Evolutionary conservation across 257 asterid species (phyloP), one percentile per base, ranked within the genome.

Genomic region (Capsicum pubescens): DNA sequence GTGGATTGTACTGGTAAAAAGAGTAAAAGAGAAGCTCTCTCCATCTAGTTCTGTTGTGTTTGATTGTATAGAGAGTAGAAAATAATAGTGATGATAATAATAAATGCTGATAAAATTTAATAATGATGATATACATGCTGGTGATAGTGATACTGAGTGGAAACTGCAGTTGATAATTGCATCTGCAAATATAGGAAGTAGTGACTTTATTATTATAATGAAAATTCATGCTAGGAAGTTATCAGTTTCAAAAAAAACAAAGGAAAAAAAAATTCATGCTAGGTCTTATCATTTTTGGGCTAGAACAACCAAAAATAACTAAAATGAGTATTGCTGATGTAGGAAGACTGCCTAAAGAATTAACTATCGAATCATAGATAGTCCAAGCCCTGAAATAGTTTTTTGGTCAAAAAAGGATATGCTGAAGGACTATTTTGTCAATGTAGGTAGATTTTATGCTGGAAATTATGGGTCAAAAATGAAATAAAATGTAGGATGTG

Each of bases 21-120:
- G 48, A 66, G 71, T 2, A 2, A 66, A 64, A 64, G 71, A 64
- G 46, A 66, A 66, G 48, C 72, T 14, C 48, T 66, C 48, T 66
- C 46, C 72, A 66, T 66, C 10, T 10, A 66, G 71, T 32, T 32
- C 46, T 46, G 32, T 26, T 32, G 1, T 71, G 58, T 50, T 44
- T 46, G 57, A 70, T n/a, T 70, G 36, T 17, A 71, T 71, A 44
- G 3, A 17, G 17, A 71, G 79, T 71, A 17, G 39, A 46, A 57
- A 44, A n/a, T 71, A 44, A 71, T n/a, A 71, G 9, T 71, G 35
- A 71, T 44, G 79, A 71, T 71, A 71, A n/a, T 71, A n/a, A 17
- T 44, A 71, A 44, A 44, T 71, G 79, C 3, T 70, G 56, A 46
- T 70, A 5, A 42, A 70, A 19, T 17, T 70, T 70, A 42, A 4